A percentile compares a stretch with the other conserved stretches of the same genome.
These are phyloP conservation scores for Chromera velia DNA, from an alignment of 73 alveolate species.

Conservation along the genomic window DNA sequence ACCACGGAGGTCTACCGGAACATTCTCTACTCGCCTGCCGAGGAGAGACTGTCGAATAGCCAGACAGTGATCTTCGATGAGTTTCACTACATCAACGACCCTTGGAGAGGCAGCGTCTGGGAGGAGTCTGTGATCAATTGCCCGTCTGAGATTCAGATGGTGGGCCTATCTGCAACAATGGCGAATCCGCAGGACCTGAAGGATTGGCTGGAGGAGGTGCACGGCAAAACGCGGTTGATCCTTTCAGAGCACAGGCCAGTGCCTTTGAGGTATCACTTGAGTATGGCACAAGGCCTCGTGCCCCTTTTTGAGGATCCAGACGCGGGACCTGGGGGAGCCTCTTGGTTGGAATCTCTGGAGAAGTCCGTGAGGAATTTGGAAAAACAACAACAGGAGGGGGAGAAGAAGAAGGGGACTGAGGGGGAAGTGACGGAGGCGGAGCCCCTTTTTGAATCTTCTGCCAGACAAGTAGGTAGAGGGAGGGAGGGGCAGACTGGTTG, in stretches of 20 bases:
- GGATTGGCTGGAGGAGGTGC: constrained; percentile 41
- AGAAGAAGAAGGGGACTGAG: background rate
- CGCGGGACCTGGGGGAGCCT: background rate
- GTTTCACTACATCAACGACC: constrained; percentile 28
- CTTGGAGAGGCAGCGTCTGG: constrained; percentile 25
- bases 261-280: background rate
- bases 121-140: constrained; percentile 38
- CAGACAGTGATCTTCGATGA: constrained; percentile 18
- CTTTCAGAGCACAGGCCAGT: background rate
- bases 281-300: background rate
- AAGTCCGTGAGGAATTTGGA: no score
- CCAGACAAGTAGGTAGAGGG: no score
- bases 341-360: background rate
- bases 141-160: constrained; percentile 45
- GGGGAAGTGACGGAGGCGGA: background rate
- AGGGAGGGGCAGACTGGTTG: no score
- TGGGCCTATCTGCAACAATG: constrained; percentile 54
- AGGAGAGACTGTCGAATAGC: background rate
- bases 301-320: background rate
- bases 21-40: constrained; percentile 15
- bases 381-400: no score
- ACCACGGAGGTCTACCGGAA: constrained; percentile 87
- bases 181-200: constrained; percentile 53
- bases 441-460: background rate
- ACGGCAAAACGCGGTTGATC: background rate